These are phyloP conservation scores for Chlorella variabilis DNA, from an alignment of 163 green algal species.

Conservation along the genomic window DNA sequence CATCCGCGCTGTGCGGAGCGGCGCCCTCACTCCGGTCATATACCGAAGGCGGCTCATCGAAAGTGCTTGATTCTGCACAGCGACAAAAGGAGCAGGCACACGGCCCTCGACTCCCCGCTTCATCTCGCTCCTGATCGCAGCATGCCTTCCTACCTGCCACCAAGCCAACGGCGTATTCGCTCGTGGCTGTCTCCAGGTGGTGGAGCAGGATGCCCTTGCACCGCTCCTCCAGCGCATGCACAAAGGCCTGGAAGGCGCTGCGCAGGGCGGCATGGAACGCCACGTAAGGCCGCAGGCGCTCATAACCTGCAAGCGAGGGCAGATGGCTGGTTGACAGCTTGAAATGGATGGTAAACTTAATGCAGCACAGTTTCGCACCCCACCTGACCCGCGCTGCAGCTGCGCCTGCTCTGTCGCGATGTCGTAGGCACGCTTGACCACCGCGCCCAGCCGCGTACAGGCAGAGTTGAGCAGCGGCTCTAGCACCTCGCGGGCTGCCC, in stretches of 20 bases:
- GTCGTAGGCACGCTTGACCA: constrained; percentile 82
- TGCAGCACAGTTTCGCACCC: too few species aligned
- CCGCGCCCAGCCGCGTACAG: constrained; percentile 73
- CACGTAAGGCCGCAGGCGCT: constrained; percentile 59
- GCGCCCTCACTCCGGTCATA: constrained; percentile 13
- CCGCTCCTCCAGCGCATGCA: constrained; percentile 70
- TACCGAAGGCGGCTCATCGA: constrained; percentile 9
- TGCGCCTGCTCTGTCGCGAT: constrained; percentile 70
- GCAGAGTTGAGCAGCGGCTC: constrained; percentile 83
- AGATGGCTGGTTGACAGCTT: neutral
- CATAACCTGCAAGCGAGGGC: neutral
- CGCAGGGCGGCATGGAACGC: constrained; percentile 86
- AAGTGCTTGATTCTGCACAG: neutral
- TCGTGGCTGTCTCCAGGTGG: constrained; percentile 82
- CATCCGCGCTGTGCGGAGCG: neutral
- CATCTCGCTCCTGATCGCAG: neutral
- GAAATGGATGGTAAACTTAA: neutral
- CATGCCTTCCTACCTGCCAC: constrained; percentile 49
- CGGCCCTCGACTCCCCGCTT: too few species aligned
- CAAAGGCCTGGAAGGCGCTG: constrained; percentile 76
- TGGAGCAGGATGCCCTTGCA: constrained; percentile 73
- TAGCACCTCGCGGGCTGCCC: constrained; percentile 76
- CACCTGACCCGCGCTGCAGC: constrained; percentile 24
- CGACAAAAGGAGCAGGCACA: neutral
- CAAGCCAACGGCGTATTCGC: constrained; percentile 70